Base-by-base conservation (phyloP, 371 early-diverging fungal species). In the Zychaea mexicana region DNA sequence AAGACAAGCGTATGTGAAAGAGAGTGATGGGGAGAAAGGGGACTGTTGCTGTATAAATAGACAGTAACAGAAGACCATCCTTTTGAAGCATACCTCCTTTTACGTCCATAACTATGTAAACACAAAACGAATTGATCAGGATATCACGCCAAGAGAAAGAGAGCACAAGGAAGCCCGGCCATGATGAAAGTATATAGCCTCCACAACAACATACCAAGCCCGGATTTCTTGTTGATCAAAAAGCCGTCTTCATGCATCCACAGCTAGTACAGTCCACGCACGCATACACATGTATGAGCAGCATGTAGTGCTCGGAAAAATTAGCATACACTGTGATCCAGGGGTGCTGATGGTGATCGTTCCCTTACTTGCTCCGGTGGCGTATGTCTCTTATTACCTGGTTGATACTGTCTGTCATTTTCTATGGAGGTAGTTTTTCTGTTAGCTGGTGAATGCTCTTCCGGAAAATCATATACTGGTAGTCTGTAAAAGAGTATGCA, bases 161-260 rank as follows among this genome's bases (percentile, higher is more conserved):
- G 7, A 21, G 46, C 1, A 7, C 17, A 10, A 45, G n/a, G n/a
- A n/a, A n/a, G n/a, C n/a, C n/a, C n/a, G n/a, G n/a, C n/a, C n/a
- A n/a, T n/a, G n/a, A n/a, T n/a, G n/a, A n/a, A n/a, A n/a, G 5
- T 10, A 12, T 45, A 10, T 45, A 17, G 17, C 10, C n/a, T 30
- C 1, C 9, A 33, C 17, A 15, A 15, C 17, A 9, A 56, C 56
- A 62, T 70, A 78, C 79, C 79, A 27, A 79, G 67, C 12, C 79
- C 79, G n/a, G 79, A 79, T 65, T 79, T 79, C 31, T 79, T 79
- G 52, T 79, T 79, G 21, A 79, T 76, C 57, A 79, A 66, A 53
- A 79, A 79, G 1, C 79, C 79, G 52, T 76, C 74, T 61, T 79
- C 79, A 72, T 76, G 72, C 71, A 74, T 76, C 79, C 79, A 79